These are phyloP conservation scores for Lecanicillium sp. DNA, from an alignment of 2,329 filamentous ascomycete genomes.

Conservation along the genomic window DNA sequence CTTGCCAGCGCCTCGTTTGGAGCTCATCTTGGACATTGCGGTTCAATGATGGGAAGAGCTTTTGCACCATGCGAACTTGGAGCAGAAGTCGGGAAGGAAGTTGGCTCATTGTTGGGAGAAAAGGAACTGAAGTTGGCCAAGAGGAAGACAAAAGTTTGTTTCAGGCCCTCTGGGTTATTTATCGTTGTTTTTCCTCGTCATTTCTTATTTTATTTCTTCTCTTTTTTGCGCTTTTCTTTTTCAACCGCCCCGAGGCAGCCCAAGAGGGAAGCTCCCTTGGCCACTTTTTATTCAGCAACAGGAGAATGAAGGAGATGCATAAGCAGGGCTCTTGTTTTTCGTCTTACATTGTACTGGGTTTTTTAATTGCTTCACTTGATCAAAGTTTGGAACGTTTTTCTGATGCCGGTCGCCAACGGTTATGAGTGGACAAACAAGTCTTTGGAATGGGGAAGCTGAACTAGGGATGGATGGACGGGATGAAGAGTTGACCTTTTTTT, in stretches of 20 bases:
- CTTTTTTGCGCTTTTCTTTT: constrained; percentile 5
- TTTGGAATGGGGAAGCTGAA: background rate
- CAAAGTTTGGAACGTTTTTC: no score
- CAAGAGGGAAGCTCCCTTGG: background rate
- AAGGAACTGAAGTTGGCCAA: constrained; percentile 5
- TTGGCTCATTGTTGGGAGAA: constrained; percentile 3
- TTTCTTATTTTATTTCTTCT: constrained; percentile 2
- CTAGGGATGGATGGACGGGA: background rate
- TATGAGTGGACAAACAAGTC: background rate
- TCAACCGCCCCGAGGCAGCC: background rate
- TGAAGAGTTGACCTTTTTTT: background rate
- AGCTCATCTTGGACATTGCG: no score
- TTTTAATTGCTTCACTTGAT: no score
- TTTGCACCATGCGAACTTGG: no score
- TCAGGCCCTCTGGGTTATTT: background rate
- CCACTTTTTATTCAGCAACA: background rate
- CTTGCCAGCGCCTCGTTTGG: no score
- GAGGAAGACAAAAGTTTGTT: constrained; percentile 8
- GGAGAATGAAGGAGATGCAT: no score
- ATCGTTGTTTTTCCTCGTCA: constrained; percentile 2
- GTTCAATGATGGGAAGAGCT: no score
- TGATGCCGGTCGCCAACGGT: no score
- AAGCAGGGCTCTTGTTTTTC: no score
- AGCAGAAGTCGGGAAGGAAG: constrained; percentile 4
- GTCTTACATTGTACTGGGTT: no score